phyloP scores from a whole-genome alignment of 352 stramenopile species.

The Globisporangium echinulatum region DNA sequence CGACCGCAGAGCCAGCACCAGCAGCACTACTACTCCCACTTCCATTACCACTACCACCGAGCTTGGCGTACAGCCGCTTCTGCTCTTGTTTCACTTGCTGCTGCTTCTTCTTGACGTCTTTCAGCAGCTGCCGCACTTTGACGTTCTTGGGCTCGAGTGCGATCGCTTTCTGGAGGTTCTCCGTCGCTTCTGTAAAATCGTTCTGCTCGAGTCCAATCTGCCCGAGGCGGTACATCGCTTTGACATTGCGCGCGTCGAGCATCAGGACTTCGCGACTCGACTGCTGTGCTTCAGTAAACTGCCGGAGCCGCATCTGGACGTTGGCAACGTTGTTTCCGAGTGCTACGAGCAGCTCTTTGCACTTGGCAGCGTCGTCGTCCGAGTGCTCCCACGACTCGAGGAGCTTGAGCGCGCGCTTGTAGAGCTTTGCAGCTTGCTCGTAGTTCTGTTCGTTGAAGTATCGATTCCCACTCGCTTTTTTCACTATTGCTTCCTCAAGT shows the following conservation, averaged over 20 bases:
- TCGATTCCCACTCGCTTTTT: constrained; percentile 79
- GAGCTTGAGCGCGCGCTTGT: constrained; percentile 80
- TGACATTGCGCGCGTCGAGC: constrained; percentile 64
- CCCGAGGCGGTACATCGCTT: constrained; percentile 71
- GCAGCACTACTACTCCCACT: too few relatives aligned
- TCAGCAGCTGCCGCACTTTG: constrained; percentile 58
- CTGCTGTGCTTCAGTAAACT: constrained; percentile 70
- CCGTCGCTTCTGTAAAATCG: constrained; percentile 59
- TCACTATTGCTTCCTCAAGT: constrained; percentile 67
- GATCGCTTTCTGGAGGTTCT: constrained; percentile 55
- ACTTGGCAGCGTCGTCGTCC: constrained; percentile 40
- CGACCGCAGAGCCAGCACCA: too few relatives aligned
- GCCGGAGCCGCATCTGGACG: constrained; percentile 67
- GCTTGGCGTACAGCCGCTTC: constrained; percentile 65
- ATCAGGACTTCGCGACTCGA: constrained; percentile 77
- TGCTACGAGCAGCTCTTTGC: constrained; percentile 69
- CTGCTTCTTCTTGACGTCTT: constrained; percentile 65
- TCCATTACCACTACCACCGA: constrained; percentile 17
- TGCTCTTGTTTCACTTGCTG: constrained; percentile 47
- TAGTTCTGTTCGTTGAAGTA: constrained; percentile 83
- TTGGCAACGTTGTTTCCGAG: constrained; percentile 83
- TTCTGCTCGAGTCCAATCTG: constrained; percentile 68
- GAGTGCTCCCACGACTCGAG: constrained; percentile 67
- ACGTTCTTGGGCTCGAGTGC: constrained; percentile 58
- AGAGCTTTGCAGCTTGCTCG: constrained; percentile 74